Evolutionary conservation across 331 rosid genomes (phyloP), one percentile per base, ranked within the genome.

Genomic region (Quercus phellos): DNA sequence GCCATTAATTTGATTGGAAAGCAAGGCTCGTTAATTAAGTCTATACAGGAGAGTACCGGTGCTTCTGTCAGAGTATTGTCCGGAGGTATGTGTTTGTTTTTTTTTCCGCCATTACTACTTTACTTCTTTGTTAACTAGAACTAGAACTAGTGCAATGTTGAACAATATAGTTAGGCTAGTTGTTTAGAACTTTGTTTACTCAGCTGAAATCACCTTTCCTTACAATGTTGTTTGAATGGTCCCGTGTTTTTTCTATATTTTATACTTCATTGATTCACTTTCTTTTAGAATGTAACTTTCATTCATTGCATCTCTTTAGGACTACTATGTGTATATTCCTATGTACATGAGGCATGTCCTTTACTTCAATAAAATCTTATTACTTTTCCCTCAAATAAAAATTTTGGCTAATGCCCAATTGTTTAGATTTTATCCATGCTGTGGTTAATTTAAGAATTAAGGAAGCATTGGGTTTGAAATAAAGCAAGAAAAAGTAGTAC

Each of bases 1-100:
- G 98, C 98, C 24, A 92, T 94, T 81, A 94, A 88, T 85, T 77
- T 94, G 77, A 94, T 94, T 68, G 98, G 98, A 80, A 94, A 94
- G 78, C 98, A 94, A 79, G 98, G 98, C 19, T 88, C 93, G 0
- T 74, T 90, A 61, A 94, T 94, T 74, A 94, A 94, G 79, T 87
- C 97, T 35, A 94, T 94, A 80, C 98, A 90, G 84, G 98, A 91
- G 86, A 82, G 71, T 51, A 87, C 96, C 0, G 90, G 88, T 22
- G 90, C 94, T 77, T 77, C 93, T 70, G 87, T 86, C 74, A 85
- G 94, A 84, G 97, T 93, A 75, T 81, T 93, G 66, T 84, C 97
- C 22, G 94, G 92, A 82, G 98, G 98, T 91, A 89, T 46, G 84
- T 30, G 54, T 83, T 61, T 35, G 55, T 50, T 77, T 64, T 24